Evolutionary conservation across 495 filamentous ascomycete genomes (phyloP).

Genomic region (Hypoxylon crocopeplum): DNA sequence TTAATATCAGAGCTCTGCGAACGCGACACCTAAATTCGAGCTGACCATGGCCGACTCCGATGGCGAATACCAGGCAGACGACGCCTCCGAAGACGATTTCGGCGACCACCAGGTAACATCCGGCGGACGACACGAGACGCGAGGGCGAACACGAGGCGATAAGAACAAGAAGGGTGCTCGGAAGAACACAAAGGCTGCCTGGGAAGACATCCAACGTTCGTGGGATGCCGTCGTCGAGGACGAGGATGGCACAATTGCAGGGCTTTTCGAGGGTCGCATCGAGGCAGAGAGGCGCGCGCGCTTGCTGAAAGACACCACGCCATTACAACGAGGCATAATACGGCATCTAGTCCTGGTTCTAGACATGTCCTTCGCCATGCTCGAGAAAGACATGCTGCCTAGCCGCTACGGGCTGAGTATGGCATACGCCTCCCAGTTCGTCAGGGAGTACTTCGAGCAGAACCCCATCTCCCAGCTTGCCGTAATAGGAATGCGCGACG

Average conservation of each 20-base stretch:
- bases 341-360: slow-evolving; percentile 89
- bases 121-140: slow-evolving; percentile 21
- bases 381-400: slow-evolving; percentile 91
- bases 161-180: slow-evolving; percentile 42
- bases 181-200: slow-evolving; percentile 46
- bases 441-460: slow-evolving; percentile 95
- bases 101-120: slow-evolving; percentile 57
- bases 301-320: slow-evolving; percentile 88
- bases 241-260: slow-evolving; percentile 49
- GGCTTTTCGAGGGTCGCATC: slow-evolving; percentile 43
- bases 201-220: slow-evolving; percentile 57
- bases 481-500: slow-evolving; percentile 89
- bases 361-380: slow-evolving; percentile 93
- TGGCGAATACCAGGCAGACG: slow-evolving; percentile 78
- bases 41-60: slow-evolving; percentile 74
- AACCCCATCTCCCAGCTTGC: slow-evolving; percentile 98
- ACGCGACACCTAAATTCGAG: not conserved
- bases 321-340: slow-evolving; percentile 94
- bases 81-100: slow-evolving; percentile 79
- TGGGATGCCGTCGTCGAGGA: slow-evolving; percentile 55
- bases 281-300: slow-evolving; percentile 57
- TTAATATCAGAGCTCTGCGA: no score
- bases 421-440: slow-evolving; percentile 85
- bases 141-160: slow-evolving; percentile 28
- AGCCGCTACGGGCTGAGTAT: slow-evolving; percentile 83